These are phyloP conservation scores for Stygiomarasmius scandens DNA, from an alignment of 1,284 basidiomycete species.

Conservation along the genomic window DNA sequence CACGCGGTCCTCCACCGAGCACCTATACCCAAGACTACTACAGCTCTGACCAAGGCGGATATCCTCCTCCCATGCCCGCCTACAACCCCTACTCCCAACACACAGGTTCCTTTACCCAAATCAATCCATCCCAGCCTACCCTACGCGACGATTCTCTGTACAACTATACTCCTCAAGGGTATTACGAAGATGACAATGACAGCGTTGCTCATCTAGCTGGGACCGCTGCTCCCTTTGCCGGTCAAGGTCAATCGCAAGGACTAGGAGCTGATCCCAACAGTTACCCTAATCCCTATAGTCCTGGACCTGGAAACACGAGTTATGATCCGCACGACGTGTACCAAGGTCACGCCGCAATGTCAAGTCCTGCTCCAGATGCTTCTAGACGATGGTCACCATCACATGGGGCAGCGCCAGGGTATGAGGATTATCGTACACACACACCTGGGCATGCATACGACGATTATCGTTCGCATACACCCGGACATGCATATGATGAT, in stretches of 20 bases:
- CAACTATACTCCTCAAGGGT: slow-evolving; percentile 33
- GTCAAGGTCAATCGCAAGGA: slow-evolving; percentile 37
- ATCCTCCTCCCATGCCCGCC: slow-evolving; percentile 74
- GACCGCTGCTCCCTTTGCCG: slow-evolving; percentile 56
- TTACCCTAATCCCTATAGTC: slow-evolving; percentile 21
- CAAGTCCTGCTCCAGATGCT: background rate
- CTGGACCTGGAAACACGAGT: slow-evolving; percentile 15
- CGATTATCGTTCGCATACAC: background rate
- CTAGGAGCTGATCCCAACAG: slow-evolving; percentile 11
- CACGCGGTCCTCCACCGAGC: slow-evolving; percentile 57
- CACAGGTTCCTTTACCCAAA: slow-evolving; percentile 49
- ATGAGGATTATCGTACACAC: no score
- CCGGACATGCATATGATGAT: background rate
- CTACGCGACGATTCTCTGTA: slow-evolving; percentile 54
- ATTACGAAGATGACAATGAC: slow-evolving; percentile 66
- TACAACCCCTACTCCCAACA: slow-evolving; percentile 61
- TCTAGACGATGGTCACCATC: no score
- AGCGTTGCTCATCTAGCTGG: slow-evolving; percentile 59
- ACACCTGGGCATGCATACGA: no score
- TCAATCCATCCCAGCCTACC: slow-evolving; percentile 57
- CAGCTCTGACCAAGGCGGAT: slow-evolving; percentile 51
- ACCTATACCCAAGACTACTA: slow-evolving; percentile 59
- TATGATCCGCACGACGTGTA: slow-evolving; percentile 57
- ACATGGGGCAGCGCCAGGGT: no score
- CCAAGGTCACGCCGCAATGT: slow-evolving; percentile 35